These are phyloP conservation scores for Pisolithus marmoratus DNA, from an alignment of 768 basidiomycete species.

Conservation along the genomic window DNA sequence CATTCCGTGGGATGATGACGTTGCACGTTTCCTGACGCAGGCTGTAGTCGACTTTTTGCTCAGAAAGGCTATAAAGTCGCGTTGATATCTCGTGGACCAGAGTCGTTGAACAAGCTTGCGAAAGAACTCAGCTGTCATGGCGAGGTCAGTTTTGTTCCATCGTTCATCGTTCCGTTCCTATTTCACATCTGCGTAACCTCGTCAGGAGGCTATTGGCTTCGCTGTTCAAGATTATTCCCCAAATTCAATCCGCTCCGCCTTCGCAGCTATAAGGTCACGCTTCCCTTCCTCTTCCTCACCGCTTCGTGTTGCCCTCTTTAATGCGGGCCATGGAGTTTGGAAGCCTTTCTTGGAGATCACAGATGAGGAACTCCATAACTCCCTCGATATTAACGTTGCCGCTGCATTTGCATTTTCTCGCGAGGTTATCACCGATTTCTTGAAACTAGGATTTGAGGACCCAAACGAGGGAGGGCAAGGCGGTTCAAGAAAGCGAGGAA, in stretches of 20 bases:
- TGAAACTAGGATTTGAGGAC: slow-evolving; percentile 42
- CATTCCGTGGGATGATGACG: background rate
- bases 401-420: slow-evolving; percentile 61
- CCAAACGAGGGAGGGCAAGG: slow-evolving; percentile 34
- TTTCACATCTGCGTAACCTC: background rate
- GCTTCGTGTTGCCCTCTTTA: slow-evolving; percentile 61
- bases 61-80: slow-evolving; percentile 64
- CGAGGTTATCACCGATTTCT: slow-evolving; percentile 54
- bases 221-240: slow-evolving; percentile 47
- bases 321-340: slow-evolving; percentile 52
- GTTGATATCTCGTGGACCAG: slow-evolving; percentile 53
- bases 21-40: background rate
- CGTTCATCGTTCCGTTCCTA: background rate
- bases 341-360: slow-evolving; percentile 65
- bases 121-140: slow-evolving; percentile 49
- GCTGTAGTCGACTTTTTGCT: slow-evolving; percentile 49
- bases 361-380: slow-evolving; percentile 47
- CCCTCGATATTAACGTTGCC: slow-evolving; percentile 47
- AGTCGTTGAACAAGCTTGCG: slow-evolving; percentile 47
- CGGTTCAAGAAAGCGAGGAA: slow-evolving; percentile 52
- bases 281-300: slow-evolving; percentile 44
- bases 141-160: slow-evolving; percentile 37
- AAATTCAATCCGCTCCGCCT: slow-evolving; percentile 45
- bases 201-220: slow-evolving; percentile 60
- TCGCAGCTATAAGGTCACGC: slow-evolving; percentile 38